Evolutionary conservation across 495 filamentous ascomycete genomes (phyloP).

Genomic region (Alectoria sarmentosa): DNA sequence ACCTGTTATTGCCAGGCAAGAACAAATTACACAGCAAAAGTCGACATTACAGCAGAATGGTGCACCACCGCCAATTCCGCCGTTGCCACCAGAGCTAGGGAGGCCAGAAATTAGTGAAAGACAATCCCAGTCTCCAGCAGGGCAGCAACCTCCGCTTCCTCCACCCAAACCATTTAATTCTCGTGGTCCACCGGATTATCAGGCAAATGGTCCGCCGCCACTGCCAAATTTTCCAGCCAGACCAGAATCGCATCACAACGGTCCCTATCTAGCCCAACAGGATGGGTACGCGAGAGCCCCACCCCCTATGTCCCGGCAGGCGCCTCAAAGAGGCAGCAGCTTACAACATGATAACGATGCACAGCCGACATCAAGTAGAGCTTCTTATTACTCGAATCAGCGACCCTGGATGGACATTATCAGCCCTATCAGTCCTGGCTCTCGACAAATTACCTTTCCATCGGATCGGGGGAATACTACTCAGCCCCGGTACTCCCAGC

Average conservation of each 20-base stretch:
- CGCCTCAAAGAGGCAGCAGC: slow-evolving; percentile 7
- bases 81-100: slow-evolving; percentile 58
- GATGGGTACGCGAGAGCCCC: slow-evolving; percentile 7
- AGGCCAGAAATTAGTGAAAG: slow-evolving; percentile 22
- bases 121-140: slow-evolving; percentile 14
- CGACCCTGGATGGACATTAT: not conserved
- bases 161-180: slow-evolving; percentile 26
- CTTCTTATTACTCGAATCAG: not conserved
- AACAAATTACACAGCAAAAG: slow-evolving; percentile 37
- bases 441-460: not conserved
- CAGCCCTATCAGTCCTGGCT: not conserved
- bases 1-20: slow-evolving; percentile 71
- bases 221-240: slow-evolving; percentile 19
- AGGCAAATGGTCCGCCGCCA: slow-evolving; percentile 18
- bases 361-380: not conserved
- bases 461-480: not conserved
- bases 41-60: slow-evolving; percentile 38
- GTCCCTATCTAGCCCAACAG: not conserved
- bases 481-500: slow-evolving; percentile 4
- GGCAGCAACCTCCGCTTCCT: slow-evolving; percentile 16
- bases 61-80: slow-evolving; percentile 60
- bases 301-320: slow-evolving; percentile 8
- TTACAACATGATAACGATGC: not conserved
- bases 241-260: slow-evolving; percentile 3
- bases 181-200: not conserved